Percentiles rank a stretch among this genome's conserved stretches.
These are phyloP conservation scores for Cyathus striatus DNA, from an alignment of 768 basidiomycete species.

Conservation along the genomic window DNA sequence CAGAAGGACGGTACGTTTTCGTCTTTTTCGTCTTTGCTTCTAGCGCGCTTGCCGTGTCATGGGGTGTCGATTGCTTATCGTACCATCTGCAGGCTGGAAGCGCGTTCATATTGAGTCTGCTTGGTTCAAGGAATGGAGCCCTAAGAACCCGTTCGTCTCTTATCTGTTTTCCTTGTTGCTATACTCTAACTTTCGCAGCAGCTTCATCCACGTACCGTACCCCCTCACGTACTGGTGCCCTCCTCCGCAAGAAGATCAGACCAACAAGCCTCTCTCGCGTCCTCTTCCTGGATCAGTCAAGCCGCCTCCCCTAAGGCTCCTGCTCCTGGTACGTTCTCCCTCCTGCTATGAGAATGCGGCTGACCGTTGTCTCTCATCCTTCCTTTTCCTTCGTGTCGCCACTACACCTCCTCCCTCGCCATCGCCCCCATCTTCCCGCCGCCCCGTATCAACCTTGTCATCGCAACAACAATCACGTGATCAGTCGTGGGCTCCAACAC, in stretches of 20 bases:
- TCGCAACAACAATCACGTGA: too few species aligned
- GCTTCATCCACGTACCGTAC: conserved; percentile 30
- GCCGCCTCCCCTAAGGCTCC: conserved; percentile 21
- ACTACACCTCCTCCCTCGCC: too few species aligned
- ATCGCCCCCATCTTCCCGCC: too few species aligned
- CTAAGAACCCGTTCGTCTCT: conserved; percentile 23
- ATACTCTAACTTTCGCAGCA: conserved; percentile 6
- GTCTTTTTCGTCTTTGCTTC: neutral
- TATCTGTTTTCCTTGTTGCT: neutral
- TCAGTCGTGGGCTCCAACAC: conserved; percentile 33
- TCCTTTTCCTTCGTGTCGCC: too few species aligned
- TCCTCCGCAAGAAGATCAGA: conserved; percentile 34
- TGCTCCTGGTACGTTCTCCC: conserved; percentile 18
- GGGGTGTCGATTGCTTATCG: neutral
- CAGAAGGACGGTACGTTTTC: conserved; percentile 42
- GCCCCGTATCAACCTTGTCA: too few species aligned
- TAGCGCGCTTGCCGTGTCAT: neutral
- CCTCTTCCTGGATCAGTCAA: conserved; percentile 31
- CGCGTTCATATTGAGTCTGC: conserved; percentile 30
- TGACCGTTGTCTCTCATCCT: too few species aligned
- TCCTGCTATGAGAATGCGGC: too few species aligned
- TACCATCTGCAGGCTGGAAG: conserved; percentile 41
- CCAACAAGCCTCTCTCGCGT: conserved; percentile 38
- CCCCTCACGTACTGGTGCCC: conserved; percentile 35
- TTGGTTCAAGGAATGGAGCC: conserved; percentile 38